These are phyloP conservation scores for Coprinopsis marcescibilis DNA, from an alignment of 768 basidiomycete genomes.

Conservation along the genomic window DNA sequence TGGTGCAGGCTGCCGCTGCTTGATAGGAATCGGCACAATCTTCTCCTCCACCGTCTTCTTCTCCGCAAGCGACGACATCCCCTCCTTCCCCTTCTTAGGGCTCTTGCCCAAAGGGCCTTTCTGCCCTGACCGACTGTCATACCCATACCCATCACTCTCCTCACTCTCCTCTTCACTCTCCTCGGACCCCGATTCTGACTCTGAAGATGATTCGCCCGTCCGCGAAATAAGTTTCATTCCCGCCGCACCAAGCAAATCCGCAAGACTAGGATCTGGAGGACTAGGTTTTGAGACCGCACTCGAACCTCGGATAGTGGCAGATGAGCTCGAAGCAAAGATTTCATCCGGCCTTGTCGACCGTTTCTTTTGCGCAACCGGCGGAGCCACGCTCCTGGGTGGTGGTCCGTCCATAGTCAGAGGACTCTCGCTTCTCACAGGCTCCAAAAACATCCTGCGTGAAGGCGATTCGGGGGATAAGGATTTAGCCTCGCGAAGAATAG, in stretches of 20 bases:
- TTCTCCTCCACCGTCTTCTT: slow-evolving; percentile 16
- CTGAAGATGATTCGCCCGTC: slow-evolving; percentile 26
- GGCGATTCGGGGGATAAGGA: not conserved
- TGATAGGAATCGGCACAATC: slow-evolving; percentile 55
- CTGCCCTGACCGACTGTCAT: slow-evolving; percentile 9
- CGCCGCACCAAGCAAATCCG: slow-evolving; percentile 35
- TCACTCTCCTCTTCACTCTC: slow-evolving; percentile 20
- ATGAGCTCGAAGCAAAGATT: not conserved
- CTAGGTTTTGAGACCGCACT: slow-evolving; percentile 17
- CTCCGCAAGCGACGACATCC: no score
- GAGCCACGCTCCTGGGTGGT: not conserved
- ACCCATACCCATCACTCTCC: slow-evolving; percentile 20
- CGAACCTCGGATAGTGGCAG: not conserved
- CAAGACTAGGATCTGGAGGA: slow-evolving; percentile 37
- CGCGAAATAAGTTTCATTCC: slow-evolving; percentile 36
- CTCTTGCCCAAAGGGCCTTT: not conserved
- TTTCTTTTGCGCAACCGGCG: not conserved
- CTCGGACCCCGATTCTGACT: slow-evolving; percentile 15
- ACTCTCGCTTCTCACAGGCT: not conserved
- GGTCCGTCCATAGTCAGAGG: not conserved
- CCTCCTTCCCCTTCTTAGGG: slow-evolving; percentile 10
- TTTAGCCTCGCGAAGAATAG: not conserved
- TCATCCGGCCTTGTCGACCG: not conserved
- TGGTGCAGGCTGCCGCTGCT: slow-evolving; percentile 46
- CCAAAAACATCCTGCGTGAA: not conserved